Conservation (phyloP, 148 eudicot species). For the Rhododendron henanense region DNA sequence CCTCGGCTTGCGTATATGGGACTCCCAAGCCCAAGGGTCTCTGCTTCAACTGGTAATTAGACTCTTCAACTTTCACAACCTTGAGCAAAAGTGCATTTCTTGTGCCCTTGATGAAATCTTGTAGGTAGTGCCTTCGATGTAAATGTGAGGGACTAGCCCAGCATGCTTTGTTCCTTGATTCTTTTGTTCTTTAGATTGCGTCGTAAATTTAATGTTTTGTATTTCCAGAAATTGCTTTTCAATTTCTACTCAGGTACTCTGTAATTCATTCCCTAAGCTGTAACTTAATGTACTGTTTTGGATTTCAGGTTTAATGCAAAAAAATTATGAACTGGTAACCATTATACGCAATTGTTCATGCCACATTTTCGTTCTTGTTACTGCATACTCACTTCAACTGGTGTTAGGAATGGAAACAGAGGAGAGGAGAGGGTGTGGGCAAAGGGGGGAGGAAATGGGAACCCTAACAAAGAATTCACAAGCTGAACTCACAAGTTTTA, state of each 20-base stretch:
- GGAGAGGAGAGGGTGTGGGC: no score
- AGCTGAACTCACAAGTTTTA: no score
- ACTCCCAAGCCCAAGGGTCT: slow-evolving; percentile 46
- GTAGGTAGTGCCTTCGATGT: no score
- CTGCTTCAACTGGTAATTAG: slow-evolving; percentile 23
- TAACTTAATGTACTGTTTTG: slow-evolving; percentile 3
- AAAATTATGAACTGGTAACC: no score
- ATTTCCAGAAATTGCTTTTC: not conserved
- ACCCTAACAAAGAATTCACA: no score
- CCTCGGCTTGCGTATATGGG: slow-evolving; percentile 49
- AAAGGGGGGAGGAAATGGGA: no score
- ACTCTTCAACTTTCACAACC: not conserved
- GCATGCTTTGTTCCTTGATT: not conserved
- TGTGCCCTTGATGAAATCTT: not conserved
- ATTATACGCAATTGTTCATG: no score
- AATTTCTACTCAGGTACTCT: not conserved
- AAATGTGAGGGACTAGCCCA: slow-evolving; percentile 5
- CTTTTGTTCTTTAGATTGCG: not conserved
- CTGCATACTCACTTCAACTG: no score
- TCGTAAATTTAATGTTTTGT: not conserved
- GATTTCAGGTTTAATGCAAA: no score
- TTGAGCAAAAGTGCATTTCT: not conserved
- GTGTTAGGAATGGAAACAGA: no score
- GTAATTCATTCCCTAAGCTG: not conserved
- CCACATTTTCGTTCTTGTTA: no score